Base-by-base conservation (phyloP, 2,329 filamentous ascomycete species). In the Orbilia blumenaviensis region DNA sequence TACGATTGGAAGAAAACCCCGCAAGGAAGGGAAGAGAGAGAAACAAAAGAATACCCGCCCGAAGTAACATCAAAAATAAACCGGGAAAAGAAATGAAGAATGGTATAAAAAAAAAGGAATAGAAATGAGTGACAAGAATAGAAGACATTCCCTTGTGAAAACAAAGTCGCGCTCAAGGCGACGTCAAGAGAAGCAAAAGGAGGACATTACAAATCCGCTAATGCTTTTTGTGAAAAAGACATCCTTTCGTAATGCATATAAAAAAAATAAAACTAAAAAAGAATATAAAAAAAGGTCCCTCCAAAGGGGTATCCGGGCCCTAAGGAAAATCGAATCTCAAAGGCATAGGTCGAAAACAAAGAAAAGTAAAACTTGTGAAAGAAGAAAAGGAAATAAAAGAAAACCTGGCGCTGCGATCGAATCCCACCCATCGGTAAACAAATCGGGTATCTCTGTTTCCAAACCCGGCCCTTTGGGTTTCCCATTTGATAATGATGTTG, bases 131-230 rank as follows among this genome's bases (percentile, higher is more conserved):
- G 44, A 64, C 44, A 41, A 48, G 61, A 50, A 64, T 52, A 50
- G 61, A 64, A 64, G 27, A 38, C 42, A 52, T 50, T 27, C 16
- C 12, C 27, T 63, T 21, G 61, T 8, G 16, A 50, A n/a, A n/a
- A n/a, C n/a, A n/a, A n/a, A n/a, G n/a, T 58, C 67, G 67, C 67
- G 27, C 58, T 72, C 60, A 60, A 72, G 67, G 58, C 60, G 60
- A 29, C 16, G 32, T n/a, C n/a, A n/a, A n/a, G n/a, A 56, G 32
- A 25, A 56, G 46, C 27, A 50, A 50, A 29, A 58, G n/a, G n/a
- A 29, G 14, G 32, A 74, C 61, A 74, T 74, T 74, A 74, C 61
- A 74, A 74, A 62, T 50, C 38, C 46, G 69, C 61, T 74, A 74
- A 50, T 62, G 69, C 69, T 74, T 74, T 74, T 74, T 44, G 18